Conservation (phyloP, 176 grass and related monocot genomes). For the Hyparrhenia diplandra region DNA sequence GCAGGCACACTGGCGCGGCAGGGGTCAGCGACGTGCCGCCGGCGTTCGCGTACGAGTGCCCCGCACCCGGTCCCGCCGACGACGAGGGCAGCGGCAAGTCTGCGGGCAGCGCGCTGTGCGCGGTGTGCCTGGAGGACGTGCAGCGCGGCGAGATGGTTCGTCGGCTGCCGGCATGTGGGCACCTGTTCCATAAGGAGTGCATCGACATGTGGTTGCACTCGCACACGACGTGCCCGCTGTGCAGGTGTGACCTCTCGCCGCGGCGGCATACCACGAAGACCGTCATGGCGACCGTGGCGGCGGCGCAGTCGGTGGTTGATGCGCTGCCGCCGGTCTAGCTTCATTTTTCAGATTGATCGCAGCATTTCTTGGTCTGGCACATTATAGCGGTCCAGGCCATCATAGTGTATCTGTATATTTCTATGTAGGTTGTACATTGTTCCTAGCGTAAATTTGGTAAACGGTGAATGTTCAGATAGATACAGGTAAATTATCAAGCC, state of each 20-base stretch:
- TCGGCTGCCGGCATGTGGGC: slow-evolving; percentile 21
- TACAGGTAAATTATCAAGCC: background rate
- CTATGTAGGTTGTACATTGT: background rate
- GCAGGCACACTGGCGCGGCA: background rate
- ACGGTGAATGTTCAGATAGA: background rate
- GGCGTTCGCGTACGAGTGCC: background rate
- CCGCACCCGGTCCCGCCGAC: too few relatives aligned
- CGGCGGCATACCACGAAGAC: too few relatives aligned
- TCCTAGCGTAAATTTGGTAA: background rate
- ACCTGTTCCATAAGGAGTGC: slow-evolving; percentile 24
- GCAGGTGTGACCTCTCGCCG: too few relatives aligned
- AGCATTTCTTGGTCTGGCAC: background rate
- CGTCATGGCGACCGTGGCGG: background rate
- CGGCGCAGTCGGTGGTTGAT: background rate
- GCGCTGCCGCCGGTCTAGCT: slow-evolving; percentile 14
- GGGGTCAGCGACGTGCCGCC: background rate
- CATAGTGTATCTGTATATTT: background rate
- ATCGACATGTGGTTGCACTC: too few relatives aligned
- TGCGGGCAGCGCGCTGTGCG: background rate
- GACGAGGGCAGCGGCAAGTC: background rate
- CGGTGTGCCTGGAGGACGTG: slow-evolving; percentile 3
- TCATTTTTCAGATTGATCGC: background rate
- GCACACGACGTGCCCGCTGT: too few relatives aligned
- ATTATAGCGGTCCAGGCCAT: background rate
- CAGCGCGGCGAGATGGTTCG: slow-evolving; percentile 3